Evolutionary conservation across 257 asterid species (phyloP), one percentile per base, ranked within the genome.

Genomic region (Salvia hispanica): DNA sequence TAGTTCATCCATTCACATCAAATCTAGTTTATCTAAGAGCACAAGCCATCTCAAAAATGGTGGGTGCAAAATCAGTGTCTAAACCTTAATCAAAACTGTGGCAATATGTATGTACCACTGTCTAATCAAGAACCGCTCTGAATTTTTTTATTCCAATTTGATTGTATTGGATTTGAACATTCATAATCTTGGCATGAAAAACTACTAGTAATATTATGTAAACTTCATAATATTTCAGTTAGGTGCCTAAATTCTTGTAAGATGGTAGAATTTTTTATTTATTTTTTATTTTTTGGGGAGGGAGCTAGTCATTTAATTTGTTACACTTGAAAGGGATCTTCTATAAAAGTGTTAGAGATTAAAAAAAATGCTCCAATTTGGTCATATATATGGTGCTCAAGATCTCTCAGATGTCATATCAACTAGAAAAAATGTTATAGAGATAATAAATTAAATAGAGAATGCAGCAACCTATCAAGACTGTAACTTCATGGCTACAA

Each of bases 21-120:
- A 42, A 53, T 58, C 69, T 34, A 34, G 39, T 69, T 83, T 39
- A 82, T 77, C 73, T 74, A 85, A 80, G 42, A 64, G 71, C 69
- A 81, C 91, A 85, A 87, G 93, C 61, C 84, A 82, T 82, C 81
- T 75, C 77, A 63, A 36, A 54, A 82, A 72, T 44, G 85, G 95
- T 82, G 90, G 95, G 82, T 90, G 90, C 52, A 65, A 87, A 80
- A 87, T 90, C 93, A 71, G 72, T 84, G 62, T 90, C 92, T 68
- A 80, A 64, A 55, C 55, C 72, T 51, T 42, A 52, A 79, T 70
- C 73, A 64, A 59, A 59, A 1, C 47, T 70, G 48, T 51, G 80
- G 66, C 66, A 44, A 54, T 66, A 54, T 60, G 74, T 76, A 54
- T 60, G 8, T 9, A 14, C 14, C 61, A 42, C 58, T 31, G 62